These are phyloP conservation scores for Camelina hispida DNA, from an alignment of 345 rosid genomes.

Conservation along the genomic window DNA sequence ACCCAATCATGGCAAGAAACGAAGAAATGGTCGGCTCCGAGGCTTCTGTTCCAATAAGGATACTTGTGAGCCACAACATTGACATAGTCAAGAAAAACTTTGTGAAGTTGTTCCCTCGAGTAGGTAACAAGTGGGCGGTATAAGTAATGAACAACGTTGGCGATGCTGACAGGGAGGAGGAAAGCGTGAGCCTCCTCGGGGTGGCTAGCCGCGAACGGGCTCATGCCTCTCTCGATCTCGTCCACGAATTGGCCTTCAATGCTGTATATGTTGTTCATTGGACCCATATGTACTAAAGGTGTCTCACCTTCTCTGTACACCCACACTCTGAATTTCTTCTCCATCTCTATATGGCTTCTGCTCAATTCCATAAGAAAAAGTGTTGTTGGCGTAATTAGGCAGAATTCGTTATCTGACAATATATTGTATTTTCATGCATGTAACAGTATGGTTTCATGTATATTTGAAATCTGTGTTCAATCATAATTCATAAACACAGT, in stretches of 20 bases:
- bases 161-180: constrained; percentile 55
- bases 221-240: constrained; percentile 49
- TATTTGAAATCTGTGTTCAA: no score
- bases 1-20: constrained; percentile 74
- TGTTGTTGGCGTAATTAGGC: constrained; percentile 1
- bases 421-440: not conserved
- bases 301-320: constrained; percentile 54
- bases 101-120: constrained; percentile 42
- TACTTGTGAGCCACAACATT: constrained; percentile 46
- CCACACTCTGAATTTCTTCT: constrained; percentile 63
- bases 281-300: constrained; percentile 54
- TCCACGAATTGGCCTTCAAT: constrained; percentile 64
- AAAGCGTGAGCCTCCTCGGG: constrained; percentile 57
- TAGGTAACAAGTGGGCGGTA: constrained; percentile 48
- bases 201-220: constrained; percentile 47
- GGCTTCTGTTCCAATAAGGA: constrained; percentile 59
- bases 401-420: constrained; percentile 1
- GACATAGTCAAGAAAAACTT: constrained; percentile 49
- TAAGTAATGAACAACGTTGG: constrained; percentile 44
- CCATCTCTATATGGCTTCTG: constrained; percentile 65
- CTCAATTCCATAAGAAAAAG: not conserved
- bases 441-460: not conserved
- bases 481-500: not conserved
- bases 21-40: constrained; percentile 61
- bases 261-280: constrained; percentile 50